phyloP scores from a whole-genome alignment of 2,329 filamentous ascomycete genomes.

The Byssochlamys sp. region DNA sequence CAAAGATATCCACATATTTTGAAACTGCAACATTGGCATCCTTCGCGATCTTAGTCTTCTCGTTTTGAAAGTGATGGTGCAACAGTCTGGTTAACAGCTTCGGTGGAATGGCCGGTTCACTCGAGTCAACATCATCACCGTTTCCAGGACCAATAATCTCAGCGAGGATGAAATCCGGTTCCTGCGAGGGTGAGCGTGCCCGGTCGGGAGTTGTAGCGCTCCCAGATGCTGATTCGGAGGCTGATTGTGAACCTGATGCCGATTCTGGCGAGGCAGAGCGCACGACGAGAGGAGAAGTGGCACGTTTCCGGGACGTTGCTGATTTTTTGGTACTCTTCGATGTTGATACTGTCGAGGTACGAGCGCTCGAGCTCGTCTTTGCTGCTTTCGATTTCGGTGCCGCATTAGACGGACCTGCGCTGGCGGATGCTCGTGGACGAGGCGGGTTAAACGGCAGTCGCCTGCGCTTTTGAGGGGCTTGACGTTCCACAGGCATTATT shows the following conservation, averaged over 20 bases:
- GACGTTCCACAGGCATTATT: conserved; percentile 21
- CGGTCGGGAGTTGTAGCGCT: conserved; percentile 10
- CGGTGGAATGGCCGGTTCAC: conserved; percentile 51
- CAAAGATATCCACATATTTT: conserved; percentile 85
- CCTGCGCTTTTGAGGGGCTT: conserved; percentile 25
- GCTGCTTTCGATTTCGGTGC: conserved; percentile 12
- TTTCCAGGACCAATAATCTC: conserved; percentile 28
- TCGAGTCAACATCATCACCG: conserved; percentile 20
- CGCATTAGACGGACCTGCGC: conserved; percentile 14
- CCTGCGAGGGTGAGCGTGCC: conserved; percentile 18
- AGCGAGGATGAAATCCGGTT: conserved; percentile 41
- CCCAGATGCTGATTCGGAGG: conserved; percentile 8
- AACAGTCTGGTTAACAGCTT: conserved; percentile 67
- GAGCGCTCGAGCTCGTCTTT: conserved; percentile 13
- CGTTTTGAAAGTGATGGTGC: conserved; percentile 65
- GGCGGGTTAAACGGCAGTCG: conserved; percentile 38
- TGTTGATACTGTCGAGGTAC: conserved; percentile 6
- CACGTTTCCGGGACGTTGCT: conserved; percentile 1
- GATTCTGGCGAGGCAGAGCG: conserved; percentile 4
- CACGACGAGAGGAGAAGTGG: conserved; percentile 1
- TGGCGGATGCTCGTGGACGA: conserved; percentile 22
- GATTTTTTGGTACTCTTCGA: conserved; percentile 4
- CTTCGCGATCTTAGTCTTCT: conserved; percentile 62
- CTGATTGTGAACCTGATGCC: neutral
- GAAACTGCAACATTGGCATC: conserved; percentile 68